Percentiles rank a stretch among this genome's conserved stretches.
Conservation (phyloP, 2,329 filamentous ascomycete species). For the Rutstroemia sp. region DNA sequence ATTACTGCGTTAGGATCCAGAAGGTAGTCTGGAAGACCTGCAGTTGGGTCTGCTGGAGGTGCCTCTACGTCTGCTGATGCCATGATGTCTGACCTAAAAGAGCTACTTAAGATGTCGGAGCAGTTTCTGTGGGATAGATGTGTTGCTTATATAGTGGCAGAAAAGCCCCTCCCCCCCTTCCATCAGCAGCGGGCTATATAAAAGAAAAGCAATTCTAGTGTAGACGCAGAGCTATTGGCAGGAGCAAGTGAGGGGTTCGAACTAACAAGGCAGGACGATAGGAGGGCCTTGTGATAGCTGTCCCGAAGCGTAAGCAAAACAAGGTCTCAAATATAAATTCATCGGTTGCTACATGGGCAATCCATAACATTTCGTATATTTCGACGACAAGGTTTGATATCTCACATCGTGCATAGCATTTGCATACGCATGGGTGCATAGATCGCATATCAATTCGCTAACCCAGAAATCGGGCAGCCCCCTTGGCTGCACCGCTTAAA, state of each 20-base stretch:
- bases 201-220: no score
- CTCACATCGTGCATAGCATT: no score
- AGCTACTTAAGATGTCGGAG: neutral
- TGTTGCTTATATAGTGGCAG: neutral
- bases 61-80: neutral
- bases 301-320: neutral
- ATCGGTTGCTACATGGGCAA: neutral
- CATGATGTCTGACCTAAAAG: neutral
- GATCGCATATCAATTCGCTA: neutral
- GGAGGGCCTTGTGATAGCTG: no score
- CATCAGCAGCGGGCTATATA: neutral
- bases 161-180: neutral
- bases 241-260: no score
- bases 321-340: no score
- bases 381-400: no score
- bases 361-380: neutral
- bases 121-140: neutral
- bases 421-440: neutral
- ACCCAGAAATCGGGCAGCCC: neutral
- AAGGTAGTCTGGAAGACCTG: conserved; percentile 47
- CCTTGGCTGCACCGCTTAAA: neutral
- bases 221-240: neutral
- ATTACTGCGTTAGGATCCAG: conserved; percentile 51
- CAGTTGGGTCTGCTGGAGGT: conserved; percentile 10
- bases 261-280: no score